Conservation (phyloP, 257 asterid genomes). For the Fraxinus americana region DNA sequence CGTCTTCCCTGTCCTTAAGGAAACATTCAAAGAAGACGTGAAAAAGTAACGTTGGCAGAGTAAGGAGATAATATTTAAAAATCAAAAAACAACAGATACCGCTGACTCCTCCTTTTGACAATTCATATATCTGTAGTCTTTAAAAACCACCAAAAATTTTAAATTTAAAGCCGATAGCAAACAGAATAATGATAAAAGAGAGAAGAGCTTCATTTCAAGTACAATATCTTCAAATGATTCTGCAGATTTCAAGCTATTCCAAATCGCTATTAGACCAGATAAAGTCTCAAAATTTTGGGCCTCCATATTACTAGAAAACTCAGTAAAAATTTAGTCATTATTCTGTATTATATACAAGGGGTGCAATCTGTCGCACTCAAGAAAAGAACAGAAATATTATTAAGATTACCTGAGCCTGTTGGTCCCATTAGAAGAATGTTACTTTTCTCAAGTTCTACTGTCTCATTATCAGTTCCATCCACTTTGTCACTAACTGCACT, state of each 20-base stretch:
- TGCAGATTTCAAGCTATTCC: neutral
- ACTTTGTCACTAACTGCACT: constrained; percentile 49
- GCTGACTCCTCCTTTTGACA: neutral
- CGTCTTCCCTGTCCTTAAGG: constrained; percentile 99
- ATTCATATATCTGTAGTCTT: neutral
- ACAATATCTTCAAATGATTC: constrained; percentile 5
- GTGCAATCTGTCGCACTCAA: neutral
- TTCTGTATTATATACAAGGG: constrained; percentile 8
- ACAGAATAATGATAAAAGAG: neutral
- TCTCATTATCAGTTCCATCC: constrained; percentile 65
- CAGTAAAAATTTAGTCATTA: constrained; percentile 13
- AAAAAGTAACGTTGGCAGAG: constrained; percentile 44
- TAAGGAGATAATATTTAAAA: neutral
- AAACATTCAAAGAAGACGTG: constrained; percentile 51
- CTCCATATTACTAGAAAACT: constrained; percentile 9
- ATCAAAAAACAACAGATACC: constrained; percentile 13
- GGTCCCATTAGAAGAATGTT: constrained; percentile 99
- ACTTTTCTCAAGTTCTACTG: constrained; percentile 96
- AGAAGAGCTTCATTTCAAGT: neutral
- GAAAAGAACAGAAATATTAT: constrained; percentile 24
- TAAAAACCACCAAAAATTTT: neutral
- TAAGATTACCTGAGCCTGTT: constrained; percentile 95
- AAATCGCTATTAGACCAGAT: neutral
- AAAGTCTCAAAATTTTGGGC: constrained; percentile 5
- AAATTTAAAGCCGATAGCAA: neutral